Evolutionary conservation across 1,284 basidiomycete genomes (phyloP).

Genomic region (Ustilago trichophora): DNA sequence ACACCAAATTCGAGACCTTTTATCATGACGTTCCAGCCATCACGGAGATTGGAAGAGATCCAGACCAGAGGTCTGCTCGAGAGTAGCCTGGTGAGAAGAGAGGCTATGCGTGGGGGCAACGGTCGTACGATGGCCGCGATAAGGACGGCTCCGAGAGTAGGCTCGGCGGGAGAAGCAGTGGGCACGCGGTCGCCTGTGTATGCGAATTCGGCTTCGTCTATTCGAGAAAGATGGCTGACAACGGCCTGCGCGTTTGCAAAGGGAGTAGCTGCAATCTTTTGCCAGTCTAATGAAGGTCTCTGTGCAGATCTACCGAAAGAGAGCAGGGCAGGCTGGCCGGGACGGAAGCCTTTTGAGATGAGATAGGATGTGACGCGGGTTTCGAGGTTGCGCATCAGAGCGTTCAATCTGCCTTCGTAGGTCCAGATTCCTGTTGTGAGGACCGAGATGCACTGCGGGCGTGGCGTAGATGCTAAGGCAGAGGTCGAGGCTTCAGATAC

Average conservation of each 20-base stretch:
- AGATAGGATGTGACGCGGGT: conserved; percentile 32
- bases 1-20: conserved; percentile 35
- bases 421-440: conserved; percentile 65
- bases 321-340: conserved; percentile 35
- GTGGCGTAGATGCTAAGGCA: neutral
- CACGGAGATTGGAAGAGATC: conserved; percentile 35
- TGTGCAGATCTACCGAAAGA: conserved; percentile 3
- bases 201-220: conserved; percentile 6
- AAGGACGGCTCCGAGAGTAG: conserved; percentile 24
- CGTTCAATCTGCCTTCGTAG: conserved; percentile 61
- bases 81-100: conserved; percentile 1
- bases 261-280: conserved; percentile 8
- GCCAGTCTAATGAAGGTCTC: conserved; percentile 14
- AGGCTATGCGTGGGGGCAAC: conserved; percentile 23
- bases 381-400: conserved; percentile 62
- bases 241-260: neutral
- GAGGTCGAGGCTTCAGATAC: conserved; percentile 1
- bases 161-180: conserved; percentile 3
- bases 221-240: neutral
- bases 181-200: conserved; percentile 28
- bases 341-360: conserved; percentile 32
- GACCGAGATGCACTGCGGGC: conserved; percentile 55
- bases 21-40: conserved; percentile 45
- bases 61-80: conserved; percentile 23
- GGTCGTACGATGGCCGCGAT: conserved; percentile 23